Conservation (phyloP, 345 rosid species). For the Eucalyptus curtisii region DNA sequence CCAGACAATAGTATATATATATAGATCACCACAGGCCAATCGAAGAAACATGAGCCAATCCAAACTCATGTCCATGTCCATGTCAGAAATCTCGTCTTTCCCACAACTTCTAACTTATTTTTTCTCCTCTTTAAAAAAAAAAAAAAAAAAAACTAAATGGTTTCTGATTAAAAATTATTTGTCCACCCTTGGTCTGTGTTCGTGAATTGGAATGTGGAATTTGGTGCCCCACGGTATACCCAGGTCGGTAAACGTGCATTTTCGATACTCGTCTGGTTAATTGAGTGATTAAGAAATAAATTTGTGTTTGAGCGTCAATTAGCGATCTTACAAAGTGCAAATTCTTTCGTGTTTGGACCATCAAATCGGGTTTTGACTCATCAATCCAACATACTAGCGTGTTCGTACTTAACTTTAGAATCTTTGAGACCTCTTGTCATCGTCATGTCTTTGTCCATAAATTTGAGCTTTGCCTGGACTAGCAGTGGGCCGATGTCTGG, state of each 20-base stretch:
- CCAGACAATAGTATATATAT: not conserved
- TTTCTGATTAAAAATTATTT: not conserved
- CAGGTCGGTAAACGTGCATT: not conserved
- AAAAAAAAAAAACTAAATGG: not conserved
- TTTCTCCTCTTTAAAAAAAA: not conserved
- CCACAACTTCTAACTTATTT: not conserved
- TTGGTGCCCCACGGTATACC: too few species aligned
- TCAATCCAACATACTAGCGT: not conserved
- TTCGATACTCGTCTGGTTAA: not conserved
- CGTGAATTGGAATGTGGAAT: not conserved
- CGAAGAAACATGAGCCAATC: not conserved
- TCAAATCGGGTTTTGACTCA: not conserved
- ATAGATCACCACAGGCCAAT: not conserved
- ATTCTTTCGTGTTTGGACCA: not conserved
- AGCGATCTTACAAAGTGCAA: not conserved
- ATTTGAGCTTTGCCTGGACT: not conserved
- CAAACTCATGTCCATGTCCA: not conserved
- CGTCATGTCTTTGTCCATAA: not conserved
- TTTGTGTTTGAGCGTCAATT: not conserved
- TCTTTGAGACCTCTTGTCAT: not conserved
- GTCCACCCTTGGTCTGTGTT: not conserved
- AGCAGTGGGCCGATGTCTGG: not conserved
- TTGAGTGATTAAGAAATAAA: not conserved
- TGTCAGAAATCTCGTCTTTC: not conserved
- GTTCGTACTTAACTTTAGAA: not conserved